Conservation (phyloP, 768 basidiomycete genomes). For the Russula dissimulans region DNA sequence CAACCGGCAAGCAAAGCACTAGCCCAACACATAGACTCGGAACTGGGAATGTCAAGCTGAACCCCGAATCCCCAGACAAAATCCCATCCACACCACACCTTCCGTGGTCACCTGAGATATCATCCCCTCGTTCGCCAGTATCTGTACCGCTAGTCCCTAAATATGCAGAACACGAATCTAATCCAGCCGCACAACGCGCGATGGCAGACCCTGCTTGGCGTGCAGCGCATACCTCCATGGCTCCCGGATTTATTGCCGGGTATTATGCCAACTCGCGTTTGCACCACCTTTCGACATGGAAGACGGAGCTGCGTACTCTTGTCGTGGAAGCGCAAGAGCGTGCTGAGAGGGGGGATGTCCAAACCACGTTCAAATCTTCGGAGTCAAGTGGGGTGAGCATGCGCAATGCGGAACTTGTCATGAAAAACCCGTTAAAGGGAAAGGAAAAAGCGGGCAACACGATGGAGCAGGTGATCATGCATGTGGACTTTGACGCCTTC, state of each 20-base stretch:
- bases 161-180: conserved; percentile 64
- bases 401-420: conserved; percentile 36
- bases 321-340: conserved; percentile 73
- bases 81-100: background rate
- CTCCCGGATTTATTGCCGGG: conserved; percentile 78
- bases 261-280: conserved; percentile 68
- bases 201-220: conserved; percentile 86
- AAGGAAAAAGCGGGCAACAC: conserved; percentile 46
- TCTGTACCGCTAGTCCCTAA: conserved; percentile 42
- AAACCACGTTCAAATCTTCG: conserved; percentile 19
- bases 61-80: background rate
- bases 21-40: background rate
- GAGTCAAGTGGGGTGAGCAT: conserved; percentile 21
- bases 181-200: conserved; percentile 62
- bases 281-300: conserved; percentile 91
- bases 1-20: conserved; percentile 10
- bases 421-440: conserved; percentile 47
- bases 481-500: conserved; percentile 94
- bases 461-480: conserved; percentile 67
- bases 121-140: conserved; percentile 35
- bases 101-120: conserved; percentile 28
- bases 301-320: conserved; percentile 74
- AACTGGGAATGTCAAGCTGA: background rate
- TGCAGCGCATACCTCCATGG: conserved; percentile 75
- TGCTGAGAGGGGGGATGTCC: conserved; percentile 36